Conservation (phyloP, 495 filamentous ascomycete species). For the Hyaloscypha bicolor region DNA sequence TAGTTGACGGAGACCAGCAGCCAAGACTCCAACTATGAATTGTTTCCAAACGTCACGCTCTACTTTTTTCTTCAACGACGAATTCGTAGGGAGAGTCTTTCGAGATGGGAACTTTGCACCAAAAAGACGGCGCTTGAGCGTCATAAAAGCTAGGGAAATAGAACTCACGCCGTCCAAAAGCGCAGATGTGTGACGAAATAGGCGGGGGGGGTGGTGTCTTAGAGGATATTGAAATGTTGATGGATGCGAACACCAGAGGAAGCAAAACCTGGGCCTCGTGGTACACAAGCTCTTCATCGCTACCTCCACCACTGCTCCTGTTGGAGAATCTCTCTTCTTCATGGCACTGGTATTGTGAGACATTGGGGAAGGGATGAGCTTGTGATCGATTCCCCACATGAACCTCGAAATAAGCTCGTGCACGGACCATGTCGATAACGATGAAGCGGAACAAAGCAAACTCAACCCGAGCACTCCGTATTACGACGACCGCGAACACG, state of each 20-base stretch:
- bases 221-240: too few species aligned
- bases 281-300: not conserved
- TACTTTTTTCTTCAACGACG: too few species aligned
- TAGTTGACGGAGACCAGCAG: too few species aligned
- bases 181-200: too few species aligned
- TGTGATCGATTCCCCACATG: conserved; percentile 15
- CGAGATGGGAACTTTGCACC: too few species aligned
- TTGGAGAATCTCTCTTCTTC: not conserved
- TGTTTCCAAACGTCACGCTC: too few species aligned
- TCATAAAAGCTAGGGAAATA: too few species aligned
- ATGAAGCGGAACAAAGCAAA: not conserved
- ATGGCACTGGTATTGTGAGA: not conserved
- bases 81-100: too few species aligned
- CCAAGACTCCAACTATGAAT: too few species aligned
- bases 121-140: too few species aligned
- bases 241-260: not conserved
- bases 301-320: not conserved
- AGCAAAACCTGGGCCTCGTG: not conserved
- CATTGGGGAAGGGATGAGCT: not conserved
- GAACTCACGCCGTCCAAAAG: too few species aligned
- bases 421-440: conserved; percentile 28
- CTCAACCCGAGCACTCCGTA: conserved; percentile 22
- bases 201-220: too few species aligned
- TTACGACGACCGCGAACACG: conserved; percentile 5
- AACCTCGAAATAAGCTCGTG: conserved; percentile 19